A percentile compares a stretch with the other conserved stretches of the same genome.
These are phyloP conservation scores for Andalucia godoyi DNA, from an alignment of 78 protist genomes.

Conservation along the genomic window DNA sequence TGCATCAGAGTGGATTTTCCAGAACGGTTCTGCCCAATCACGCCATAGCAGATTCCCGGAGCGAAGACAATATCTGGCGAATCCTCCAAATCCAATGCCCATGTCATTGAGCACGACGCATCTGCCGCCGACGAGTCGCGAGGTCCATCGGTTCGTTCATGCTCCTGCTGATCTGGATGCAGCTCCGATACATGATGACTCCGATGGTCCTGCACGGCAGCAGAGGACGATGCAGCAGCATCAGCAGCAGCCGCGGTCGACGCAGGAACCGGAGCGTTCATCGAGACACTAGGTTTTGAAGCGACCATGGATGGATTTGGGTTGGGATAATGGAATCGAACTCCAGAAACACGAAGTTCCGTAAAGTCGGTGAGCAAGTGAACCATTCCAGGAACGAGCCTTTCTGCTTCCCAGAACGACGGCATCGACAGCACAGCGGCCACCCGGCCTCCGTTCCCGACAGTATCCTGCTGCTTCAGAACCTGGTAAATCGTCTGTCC, in stretches of 20 bases:
- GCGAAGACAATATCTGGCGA: neutral
- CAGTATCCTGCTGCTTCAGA: no score
- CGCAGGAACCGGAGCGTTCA: no score
- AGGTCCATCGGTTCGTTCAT: neutral
- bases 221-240: no score
- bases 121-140: neutral
- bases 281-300: no score
- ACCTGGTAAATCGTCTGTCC: no score
- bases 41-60: neutral
- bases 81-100: no score
- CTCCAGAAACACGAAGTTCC: neutral
- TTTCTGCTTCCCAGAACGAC: neutral
- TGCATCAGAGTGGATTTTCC: slow-evolving; percentile 21
- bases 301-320: neutral
- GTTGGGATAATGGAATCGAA: neutral
- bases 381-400: neutral
- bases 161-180: neutral
- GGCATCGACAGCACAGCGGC: slow-evolving; percentile 3
- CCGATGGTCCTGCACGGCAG: no score
- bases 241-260: no score
- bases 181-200: no score
- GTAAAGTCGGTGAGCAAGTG: neutral
- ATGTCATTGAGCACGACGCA: no score
- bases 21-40: slow-evolving; percentile 15
- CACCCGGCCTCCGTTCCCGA: neutral